Evolutionary conservation across 371 early-diverging fungal species (phyloP), one percentile per base, ranked within the genome.

Genomic region (Mucor saturninus): DNA sequence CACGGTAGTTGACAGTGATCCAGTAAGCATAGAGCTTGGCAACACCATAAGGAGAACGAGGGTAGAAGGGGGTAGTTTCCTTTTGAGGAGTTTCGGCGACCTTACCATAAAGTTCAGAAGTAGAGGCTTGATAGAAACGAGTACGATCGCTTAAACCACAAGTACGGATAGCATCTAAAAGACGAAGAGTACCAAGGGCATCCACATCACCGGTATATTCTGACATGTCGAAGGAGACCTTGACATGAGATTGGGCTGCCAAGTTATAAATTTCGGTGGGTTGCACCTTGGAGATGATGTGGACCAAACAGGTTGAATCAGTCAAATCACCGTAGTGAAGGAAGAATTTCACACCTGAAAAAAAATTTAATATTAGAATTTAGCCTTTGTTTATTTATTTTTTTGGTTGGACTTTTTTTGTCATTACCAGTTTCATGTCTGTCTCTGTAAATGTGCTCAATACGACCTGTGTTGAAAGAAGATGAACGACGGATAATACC

Each of bases 141-240:
- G 89, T 86, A 48, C 86, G 83, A 51, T 91, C 76, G 3, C 85
- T 73, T 54, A 94, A 72, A 54, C 91, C 92, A 70, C 89, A 88
- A 4, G 90, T 92, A 63, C 92, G 86, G 70, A 93, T 90, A 37
- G 93, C 92, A 71, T 93, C 92, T 46, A 94, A 79, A 9, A 93
- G 79, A 67, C 91, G 89, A 56, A 92, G 85, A 38, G 93, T 92
- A 61, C 93, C 93, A 15, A 92, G 79, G 39, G 84, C 94, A 82
- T 93, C 93, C 13, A 94, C 94, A 73, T 93, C 89, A 76, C 90
- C 91, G 42, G 92, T 93, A 79, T 94, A 94, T 74, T 93, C 92
- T 38, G 94, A 88, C 92, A 93, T 91, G 61, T 93, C 92, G 71
- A 94, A 94, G 7, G 93, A 93, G 28, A 94, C 93, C 76, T 92